Base-by-base conservation (phyloP, 768 basidiomycete species). In the Suillus alpinus region DNA sequence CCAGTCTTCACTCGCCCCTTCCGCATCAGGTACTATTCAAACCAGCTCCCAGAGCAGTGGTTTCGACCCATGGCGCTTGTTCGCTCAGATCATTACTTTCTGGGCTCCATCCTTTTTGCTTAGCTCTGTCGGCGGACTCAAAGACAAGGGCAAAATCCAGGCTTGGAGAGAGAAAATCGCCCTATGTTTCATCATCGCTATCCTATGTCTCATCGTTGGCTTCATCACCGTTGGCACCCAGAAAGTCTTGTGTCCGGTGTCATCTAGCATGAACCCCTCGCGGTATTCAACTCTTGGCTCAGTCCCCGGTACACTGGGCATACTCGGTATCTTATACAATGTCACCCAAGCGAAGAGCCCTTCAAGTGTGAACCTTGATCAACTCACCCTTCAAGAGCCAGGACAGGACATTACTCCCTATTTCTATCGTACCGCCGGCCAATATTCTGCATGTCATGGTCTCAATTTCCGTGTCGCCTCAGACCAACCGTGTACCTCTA, bases 81-180 rank as follows among this genome's bases (percentile, higher is more conserved):
- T 90, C 71, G 88, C 92, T 53, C 82, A 82, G 65, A 70, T 91
- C 47, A 80, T 91, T 72, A 94, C 95, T 6, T 95, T 90, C 71
- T 98, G 94, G 94, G 95, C 92, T 2, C 95, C 95, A 29, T 81
- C 84, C 50, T 82, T 89, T 68, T 74, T 94, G 26, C 83, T 98
- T 59, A 75, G 83, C 26, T 84, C 86, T 2, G 43, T 94, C 12
- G 91, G 90, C 60, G 92, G 94, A 49, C 80, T 98, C 71, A 89
- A 84, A 70, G 94, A 95, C 74, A 83, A 83, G 67, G 80, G 84
- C 40, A 81, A 84, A 57, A 80, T 86, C 63, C 93, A 97, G 73
- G 97, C 97, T 1, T 99, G 97, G 97, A 86, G 95, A 70, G 97
- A 99, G 76, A 99, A 98, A 80, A 87, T 96, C 60, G 86, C 94